Conservation (phyloP, 331 rosid genomes). For the Spiraea crenata region DNA sequence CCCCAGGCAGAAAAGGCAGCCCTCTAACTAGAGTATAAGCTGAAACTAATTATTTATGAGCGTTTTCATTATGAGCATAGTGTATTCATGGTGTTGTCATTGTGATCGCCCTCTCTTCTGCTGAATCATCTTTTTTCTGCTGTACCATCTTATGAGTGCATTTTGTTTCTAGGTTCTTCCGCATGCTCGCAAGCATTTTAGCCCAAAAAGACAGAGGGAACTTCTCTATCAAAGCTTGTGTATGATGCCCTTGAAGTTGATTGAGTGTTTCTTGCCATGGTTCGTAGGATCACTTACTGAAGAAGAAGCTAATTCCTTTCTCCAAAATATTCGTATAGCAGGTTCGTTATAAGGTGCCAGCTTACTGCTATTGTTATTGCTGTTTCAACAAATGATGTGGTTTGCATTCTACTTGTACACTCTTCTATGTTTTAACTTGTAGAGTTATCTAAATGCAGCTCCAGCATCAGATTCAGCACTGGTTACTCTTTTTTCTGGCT, state of each 20-base stretch:
- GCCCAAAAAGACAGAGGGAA: conserved; percentile 68
- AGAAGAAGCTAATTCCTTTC: conserved; percentile 62
- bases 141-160: conserved; percentile 2
- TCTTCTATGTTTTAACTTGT: conserved; percentile 31
- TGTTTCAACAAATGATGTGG: background rate
- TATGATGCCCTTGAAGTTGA: conserved; percentile 91
- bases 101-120: background rate
- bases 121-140: background rate
- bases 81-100: background rate
- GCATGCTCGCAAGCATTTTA: conserved; percentile 84
- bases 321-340: conserved; percentile 77
- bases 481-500: conserved; percentile 84
- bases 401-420: conserved; percentile 4
- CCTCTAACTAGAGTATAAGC: background rate
- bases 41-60: background rate
- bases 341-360: conserved; percentile 46
- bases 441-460: conserved; percentile 52
- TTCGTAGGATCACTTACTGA: conserved; percentile 64
- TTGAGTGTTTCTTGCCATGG: conserved; percentile 92
- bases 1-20: too few species aligned
- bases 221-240: conserved; percentile 85
- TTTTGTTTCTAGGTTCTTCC: conserved; percentile 78
- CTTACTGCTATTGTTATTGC: background rate
- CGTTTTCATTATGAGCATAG: background rate
- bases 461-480: conserved; percentile 81